Evolutionary conservation across 306 rosid genomes (phyloP).

Genomic region (Acacia acuminata): DNA sequence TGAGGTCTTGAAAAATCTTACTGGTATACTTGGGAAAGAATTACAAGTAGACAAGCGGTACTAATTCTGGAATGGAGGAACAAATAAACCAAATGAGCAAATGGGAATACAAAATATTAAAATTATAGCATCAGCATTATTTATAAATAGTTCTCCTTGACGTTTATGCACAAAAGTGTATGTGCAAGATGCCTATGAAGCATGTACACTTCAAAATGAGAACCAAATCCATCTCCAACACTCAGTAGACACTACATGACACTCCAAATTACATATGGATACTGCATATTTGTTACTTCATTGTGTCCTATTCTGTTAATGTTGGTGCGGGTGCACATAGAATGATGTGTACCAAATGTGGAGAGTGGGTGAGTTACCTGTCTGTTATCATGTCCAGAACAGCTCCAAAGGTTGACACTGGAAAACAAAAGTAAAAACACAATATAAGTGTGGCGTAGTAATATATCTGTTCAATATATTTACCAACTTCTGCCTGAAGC

Average conservation of each 20-base stretch:
- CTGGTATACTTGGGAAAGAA: constrained; percentile 92
- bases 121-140: constrained; percentile 11
- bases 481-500: constrained; percentile 17
- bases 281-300: not conserved
- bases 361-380: constrained; percentile 54
- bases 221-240: not conserved
- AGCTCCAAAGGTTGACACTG: constrained; percentile 98
- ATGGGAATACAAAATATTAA: constrained; percentile 23
- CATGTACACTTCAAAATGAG: not conserved
- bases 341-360: not conserved
- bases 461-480: constrained; percentile 2
- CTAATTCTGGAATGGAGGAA: constrained; percentile 73
- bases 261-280: not conserved
- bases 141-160: constrained; percentile 15
- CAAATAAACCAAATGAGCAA: constrained; percentile 38
- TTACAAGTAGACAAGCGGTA: constrained; percentile 90
- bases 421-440: constrained; percentile 37
- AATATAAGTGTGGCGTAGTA: constrained; percentile 16
- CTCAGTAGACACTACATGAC: not conserved
- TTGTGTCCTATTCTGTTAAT: not conserved
- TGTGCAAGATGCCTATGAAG: not conserved
- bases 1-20: constrained; percentile 36
- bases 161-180: not conserved
- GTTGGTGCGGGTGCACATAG: not conserved
- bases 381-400: constrained; percentile 99